Percentiles rank a stretch among this genome's conserved stretches.
These are phyloP conservation scores for Plantago ovata DNA, from an alignment of 257 asterid genomes.

Conservation along the genomic window DNA sequence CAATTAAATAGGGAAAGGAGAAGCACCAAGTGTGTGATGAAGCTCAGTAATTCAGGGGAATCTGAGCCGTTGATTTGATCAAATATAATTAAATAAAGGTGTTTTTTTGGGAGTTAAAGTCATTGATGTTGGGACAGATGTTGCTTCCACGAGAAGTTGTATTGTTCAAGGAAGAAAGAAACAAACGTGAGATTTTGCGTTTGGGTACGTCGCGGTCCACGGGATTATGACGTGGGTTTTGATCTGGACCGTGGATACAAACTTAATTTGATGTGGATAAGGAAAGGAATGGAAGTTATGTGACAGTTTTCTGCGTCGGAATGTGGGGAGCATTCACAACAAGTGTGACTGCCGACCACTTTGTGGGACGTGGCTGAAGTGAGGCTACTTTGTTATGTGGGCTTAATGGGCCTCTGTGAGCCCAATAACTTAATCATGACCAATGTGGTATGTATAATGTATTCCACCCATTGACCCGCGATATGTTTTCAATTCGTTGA, in stretches of 20 bases:
- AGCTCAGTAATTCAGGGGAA: background rate
- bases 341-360: no score
- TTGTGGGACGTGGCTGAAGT: no score
- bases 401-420: no score
- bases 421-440: no score
- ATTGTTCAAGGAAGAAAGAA: slow-evolving; percentile 22
- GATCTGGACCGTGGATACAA: slow-evolving; percentile 6
- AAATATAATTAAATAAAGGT: background rate
- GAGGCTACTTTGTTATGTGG: no score
- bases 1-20: slow-evolving; percentile 22
- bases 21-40: slow-evolving; percentile 20
- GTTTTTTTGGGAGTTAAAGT: slow-evolving; percentile 4
- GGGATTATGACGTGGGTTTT: slow-evolving; percentile 15
- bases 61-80: slow-evolving; percentile 22
- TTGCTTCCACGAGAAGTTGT: slow-evolving; percentile 42
- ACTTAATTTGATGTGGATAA: slow-evolving; percentile 28
- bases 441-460: no score
- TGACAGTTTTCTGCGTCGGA: slow-evolving; percentile 21
- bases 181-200: no score
- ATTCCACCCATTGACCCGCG: no score
- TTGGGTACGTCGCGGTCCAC: slow-evolving; percentile 27
- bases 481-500: no score
- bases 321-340: background rate
- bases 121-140: slow-evolving; percentile 19
- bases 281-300: slow-evolving; percentile 23